Base-by-base conservation (phyloP, 495 filamentous ascomycete genomes). In the Annulohypoxylon maeteangense region DNA sequence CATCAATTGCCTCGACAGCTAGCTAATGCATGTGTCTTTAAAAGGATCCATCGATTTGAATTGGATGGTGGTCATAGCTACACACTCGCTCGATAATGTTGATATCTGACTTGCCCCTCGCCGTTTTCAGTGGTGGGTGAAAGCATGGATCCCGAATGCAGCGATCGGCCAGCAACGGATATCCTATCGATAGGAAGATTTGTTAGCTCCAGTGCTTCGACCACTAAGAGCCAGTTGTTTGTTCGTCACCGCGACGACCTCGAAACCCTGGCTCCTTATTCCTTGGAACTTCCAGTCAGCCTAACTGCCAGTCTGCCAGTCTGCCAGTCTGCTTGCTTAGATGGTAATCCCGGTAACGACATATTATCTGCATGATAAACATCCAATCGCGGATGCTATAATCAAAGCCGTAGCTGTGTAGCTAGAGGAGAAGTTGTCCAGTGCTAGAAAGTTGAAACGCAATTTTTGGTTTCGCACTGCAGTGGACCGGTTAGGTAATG, bases 181-280 rank as follows among this genome's bases (percentile, higher is more conserved):
- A 42, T 18, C 67, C 67, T 70, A 74, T 73, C 70, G 65, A 69
- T 73, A 73, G 62, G 70, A 62, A 42, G 14, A 62, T 61, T 62
- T 71, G 45, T 20, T 42, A 57, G 62, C 64, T 40, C 36, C 11
- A 40, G 36, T 14, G 36, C 14, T 63, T 63, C 18, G 56, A 22
- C 55, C 42, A 62, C 25, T 62, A 12, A 61, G 29, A 40, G 29
- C 70, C 65, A 69, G 61, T 73, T 57, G 42, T 62, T 62, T 57
- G 54, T 44, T 65, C 50, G 65, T 65, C 56, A 62, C 70, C 60
- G 42, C 16, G 53, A 55, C 64, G 59, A 61, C 70, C 54, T 56
- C 36, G 51, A 72, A 72, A 72, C 50, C 56, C 31, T 50, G 18
- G 45, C 7, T 29, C 55, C 27, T 36, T 40, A 61, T 61, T 55